Conservation (phyloP, 1,284 basidiomycete species). For the Mycocalia duriaeana region DNA sequence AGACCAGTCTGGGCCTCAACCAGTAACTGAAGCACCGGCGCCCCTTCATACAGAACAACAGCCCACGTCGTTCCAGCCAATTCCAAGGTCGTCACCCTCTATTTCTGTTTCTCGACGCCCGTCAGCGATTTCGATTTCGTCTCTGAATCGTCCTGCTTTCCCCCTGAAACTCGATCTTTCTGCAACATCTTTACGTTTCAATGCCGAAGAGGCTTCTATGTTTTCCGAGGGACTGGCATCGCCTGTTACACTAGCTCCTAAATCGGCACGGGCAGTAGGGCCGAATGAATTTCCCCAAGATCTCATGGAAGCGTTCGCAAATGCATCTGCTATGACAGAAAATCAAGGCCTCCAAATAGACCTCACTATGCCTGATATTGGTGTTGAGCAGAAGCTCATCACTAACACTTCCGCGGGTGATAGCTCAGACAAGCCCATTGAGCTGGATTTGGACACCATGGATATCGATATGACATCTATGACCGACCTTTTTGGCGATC, state of each 20-base stretch:
- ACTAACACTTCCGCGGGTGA: constrained; percentile 41
- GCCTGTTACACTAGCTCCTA: constrained; percentile 73
- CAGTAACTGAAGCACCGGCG: too few relatives aligned
- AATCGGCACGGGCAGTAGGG: constrained; percentile 53
- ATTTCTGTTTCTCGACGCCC: constrained; percentile 44
- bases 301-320: constrained; percentile 55
- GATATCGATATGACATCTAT: constrained; percentile 56
- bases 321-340: constrained; percentile 25
- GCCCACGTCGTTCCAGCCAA: constrained; percentile 24
- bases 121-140: constrained; percentile 73
- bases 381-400: constrained; percentile 22
- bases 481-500: constrained; percentile 49
- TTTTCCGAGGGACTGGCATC: constrained; percentile 59
- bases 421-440: constrained; percentile 75
- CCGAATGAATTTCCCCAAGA: constrained; percentile 54
- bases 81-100: constrained; percentile 19
- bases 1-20: too few relatives aligned
- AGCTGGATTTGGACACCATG: constrained; percentile 66
- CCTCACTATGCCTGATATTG: constrained; percentile 32
- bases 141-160: constrained; percentile 62
- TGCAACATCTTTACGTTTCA: constrained; percentile 54
- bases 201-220: constrained; percentile 54
- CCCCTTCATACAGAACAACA: constrained; percentile 15
- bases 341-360: constrained; percentile 33
- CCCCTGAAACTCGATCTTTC: constrained; percentile 74